These are phyloP conservation scores for Mycena olivaceomarginata DNA, from an alignment of 768 basidiomycete species.

Conservation along the genomic window DNA sequence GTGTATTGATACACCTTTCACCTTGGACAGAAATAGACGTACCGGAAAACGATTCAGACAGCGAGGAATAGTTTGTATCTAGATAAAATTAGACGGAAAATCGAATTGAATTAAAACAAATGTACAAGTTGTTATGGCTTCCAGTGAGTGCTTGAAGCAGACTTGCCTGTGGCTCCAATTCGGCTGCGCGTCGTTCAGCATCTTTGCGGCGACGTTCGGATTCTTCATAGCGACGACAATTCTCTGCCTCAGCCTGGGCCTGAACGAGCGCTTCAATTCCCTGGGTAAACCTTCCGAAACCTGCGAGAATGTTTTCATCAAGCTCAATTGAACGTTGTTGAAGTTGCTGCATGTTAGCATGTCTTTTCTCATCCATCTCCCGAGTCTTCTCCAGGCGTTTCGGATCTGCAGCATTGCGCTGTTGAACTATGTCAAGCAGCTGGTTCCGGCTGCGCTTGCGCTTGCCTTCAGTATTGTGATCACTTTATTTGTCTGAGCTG, in stretches of 20 bases:
- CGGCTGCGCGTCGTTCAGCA: conserved; percentile 17
- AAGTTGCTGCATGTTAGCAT: conserved; percentile 20
- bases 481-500: too few species aligned
- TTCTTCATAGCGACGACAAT: background rate
- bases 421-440: too few species aligned
- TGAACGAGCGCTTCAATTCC: background rate
- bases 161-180: conserved; percentile 29
- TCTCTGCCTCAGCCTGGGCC: background rate
- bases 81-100: background rate
- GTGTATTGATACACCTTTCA: too few species aligned
- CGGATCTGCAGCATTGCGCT: too few species aligned
- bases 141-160: conserved; percentile 5
- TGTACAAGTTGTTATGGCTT: background rate
- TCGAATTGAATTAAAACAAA: background rate
- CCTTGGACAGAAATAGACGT: conserved; percentile 18
- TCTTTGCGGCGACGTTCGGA: conserved; percentile 4
- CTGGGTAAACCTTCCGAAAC: conserved; percentile 4
- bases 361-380: conserved; percentile 18
- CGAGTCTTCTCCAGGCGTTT: conserved; percentile 28
- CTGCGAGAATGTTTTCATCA: conserved; percentile 1
- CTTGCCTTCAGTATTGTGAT: too few species aligned
- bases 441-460: too few species aligned
- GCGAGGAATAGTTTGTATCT: background rate
- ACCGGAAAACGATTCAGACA: background rate
- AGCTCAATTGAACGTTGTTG: conserved; percentile 14